Percentiles rank a stretch among this genome's conserved stretches.
phyloP scores from a whole-genome alignment of 2,329 filamentous ascomycete species.

The Arachnomyces sp. region DNA sequence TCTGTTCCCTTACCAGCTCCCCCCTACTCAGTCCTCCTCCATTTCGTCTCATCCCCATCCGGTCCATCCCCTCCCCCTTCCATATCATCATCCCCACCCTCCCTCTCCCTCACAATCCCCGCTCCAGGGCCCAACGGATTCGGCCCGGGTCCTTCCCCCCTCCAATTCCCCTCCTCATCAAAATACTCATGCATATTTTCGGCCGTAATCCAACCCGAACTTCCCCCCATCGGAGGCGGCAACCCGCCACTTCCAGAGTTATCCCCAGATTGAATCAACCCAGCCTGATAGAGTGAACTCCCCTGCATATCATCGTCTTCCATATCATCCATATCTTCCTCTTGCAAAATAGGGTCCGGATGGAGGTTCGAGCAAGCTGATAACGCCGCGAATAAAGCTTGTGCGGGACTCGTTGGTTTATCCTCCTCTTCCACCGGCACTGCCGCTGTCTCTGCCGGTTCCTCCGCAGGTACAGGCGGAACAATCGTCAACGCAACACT shows the following conservation, averaged over 20 bases:
- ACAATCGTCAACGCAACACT: slow-evolving; percentile 37
- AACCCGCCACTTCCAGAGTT: slow-evolving; percentile 26
- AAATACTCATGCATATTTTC: slow-evolving; percentile 84
- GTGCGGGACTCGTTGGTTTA: slow-evolving; percentile 29
- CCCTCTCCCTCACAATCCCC: slow-evolving; percentile 26
- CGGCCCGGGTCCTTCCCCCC: slow-evolving; percentile 48
- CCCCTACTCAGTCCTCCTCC: slow-evolving; percentile 8
- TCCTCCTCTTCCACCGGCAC: slow-evolving; percentile 21
- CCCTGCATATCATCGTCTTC: slow-evolving; percentile 19
- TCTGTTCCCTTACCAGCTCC: neutral
- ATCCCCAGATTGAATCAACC: slow-evolving; percentile 28
- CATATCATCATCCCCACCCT: slow-evolving; percentile 20
- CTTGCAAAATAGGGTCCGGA: slow-evolving; percentile 34
- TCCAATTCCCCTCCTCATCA: slow-evolving; percentile 73
- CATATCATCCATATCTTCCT: slow-evolving; percentile 28
- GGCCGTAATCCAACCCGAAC: slow-evolving; percentile 60
- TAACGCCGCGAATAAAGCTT: slow-evolving; percentile 37
- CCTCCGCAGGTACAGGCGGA: slow-evolving; percentile 18
- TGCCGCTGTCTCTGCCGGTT: slow-evolving; percentile 8
- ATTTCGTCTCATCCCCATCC: slow-evolving; percentile 15
- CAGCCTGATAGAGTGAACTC: slow-evolving; percentile 27
- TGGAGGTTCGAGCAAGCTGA: slow-evolving; percentile 43
- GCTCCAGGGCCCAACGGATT: slow-evolving; percentile 22
- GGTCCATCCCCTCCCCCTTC: slow-evolving; percentile 24
- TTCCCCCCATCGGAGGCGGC: slow-evolving; percentile 41